Conservation (phyloP, 805 yeast genomes). For the Zygosaccharomyces gambellarensis region DNA sequence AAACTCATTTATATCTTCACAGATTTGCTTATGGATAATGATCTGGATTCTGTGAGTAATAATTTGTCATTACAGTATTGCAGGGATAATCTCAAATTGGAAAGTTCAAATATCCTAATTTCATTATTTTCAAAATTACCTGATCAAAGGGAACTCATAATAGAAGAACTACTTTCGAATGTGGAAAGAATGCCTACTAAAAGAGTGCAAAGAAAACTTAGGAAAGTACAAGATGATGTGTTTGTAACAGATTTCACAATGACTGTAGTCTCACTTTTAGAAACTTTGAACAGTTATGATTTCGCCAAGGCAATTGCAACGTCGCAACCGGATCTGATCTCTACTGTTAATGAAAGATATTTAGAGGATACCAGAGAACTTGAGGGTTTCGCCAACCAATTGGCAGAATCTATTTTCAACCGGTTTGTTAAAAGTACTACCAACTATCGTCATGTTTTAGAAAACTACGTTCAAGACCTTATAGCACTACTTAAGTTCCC, state of each 20-base stretch:
- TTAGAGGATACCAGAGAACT: slow-evolving; percentile 1
- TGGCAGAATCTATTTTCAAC: slow-evolving; percentile 23
- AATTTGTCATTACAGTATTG: slow-evolving; percentile 14
- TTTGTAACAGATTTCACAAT: slow-evolving; percentile 30
- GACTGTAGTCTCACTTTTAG: slow-evolving; percentile 25
- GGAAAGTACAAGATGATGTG: slow-evolving; percentile 13
- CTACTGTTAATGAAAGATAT: slow-evolving; percentile 1
- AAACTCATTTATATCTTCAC: slow-evolving; percentile 50
- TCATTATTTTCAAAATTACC: slow-evolving; percentile 39
- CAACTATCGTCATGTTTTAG: slow-evolving; percentile 40
- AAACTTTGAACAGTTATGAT: slow-evolving; percentile 20
- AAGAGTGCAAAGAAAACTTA: slow-evolving; percentile 33
- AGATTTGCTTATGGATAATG: slow-evolving; percentile 23
- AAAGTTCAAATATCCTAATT: slow-evolving; percentile 28
- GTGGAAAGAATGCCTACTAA: slow-evolving; percentile 46
- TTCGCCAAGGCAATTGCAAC: slow-evolving; percentile 1
- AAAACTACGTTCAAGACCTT: slow-evolving; percentile 54
- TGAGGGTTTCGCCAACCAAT: slow-evolving; percentile 18
- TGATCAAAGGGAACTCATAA: slow-evolving; percentile 55
- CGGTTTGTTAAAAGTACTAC: slow-evolving; percentile 28
- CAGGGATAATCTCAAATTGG: slow-evolving; percentile 21
- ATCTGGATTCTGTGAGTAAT: slow-evolving; percentile 8
- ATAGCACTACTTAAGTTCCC: slow-evolving; percentile 46
- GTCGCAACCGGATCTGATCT: background rate
- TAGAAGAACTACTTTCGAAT: slow-evolving; percentile 54